Percentiles rank a stretch among this genome's conserved stretches.
These are phyloP conservation scores for Pichia cactophila DNA, from an alignment of 1,139 yeast species.

Conservation along the genomic window DNA sequence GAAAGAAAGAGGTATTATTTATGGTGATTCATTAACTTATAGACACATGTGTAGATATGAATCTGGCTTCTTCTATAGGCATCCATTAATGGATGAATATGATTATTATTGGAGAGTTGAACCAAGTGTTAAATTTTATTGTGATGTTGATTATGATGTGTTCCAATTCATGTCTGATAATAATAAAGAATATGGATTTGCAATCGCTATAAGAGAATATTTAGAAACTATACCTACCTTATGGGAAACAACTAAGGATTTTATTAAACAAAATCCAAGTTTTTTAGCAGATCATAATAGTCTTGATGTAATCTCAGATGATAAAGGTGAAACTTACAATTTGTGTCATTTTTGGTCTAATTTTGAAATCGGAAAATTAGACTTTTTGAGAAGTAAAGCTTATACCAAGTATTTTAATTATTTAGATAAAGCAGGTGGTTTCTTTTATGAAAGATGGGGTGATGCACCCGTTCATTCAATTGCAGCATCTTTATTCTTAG, in stretches of 20 bases:
- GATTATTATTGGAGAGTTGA: constrained; percentile 75
- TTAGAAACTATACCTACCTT: constrained; percentile 48
- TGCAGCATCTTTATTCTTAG: constrained; percentile 65
- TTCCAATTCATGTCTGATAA: constrained; percentile 60
- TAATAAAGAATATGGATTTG: constrained; percentile 53
- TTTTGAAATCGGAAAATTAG: constrained; percentile 72
- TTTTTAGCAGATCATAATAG: constrained; percentile 42
- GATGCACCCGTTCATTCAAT: constrained; percentile 89
- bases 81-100: constrained; percentile 47
- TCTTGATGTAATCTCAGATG: constrained; percentile 47
- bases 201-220: constrained; percentile 54
- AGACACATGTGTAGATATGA: constrained; percentile 72
- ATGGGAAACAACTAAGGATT: constrained; percentile 52
- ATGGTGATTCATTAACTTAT: constrained; percentile 29
- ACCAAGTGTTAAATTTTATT: constrained; percentile 53
- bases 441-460: constrained; percentile 92
- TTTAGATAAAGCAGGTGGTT: constrained; percentile 74
- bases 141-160: constrained; percentile 59
- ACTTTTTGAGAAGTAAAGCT: constrained; percentile 65
- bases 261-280: constrained; percentile 41
- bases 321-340: constrained; percentile 56
- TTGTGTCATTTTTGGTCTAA: constrained; percentile 89
- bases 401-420: constrained; percentile 63
- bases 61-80: constrained; percentile 63
- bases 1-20: constrained; percentile 9